Evolutionary conservation across 2,329 filamentous ascomycete genomes (phyloP), one percentile per base, ranked within the genome.

Genomic region (Harringtonia aguacate): DNA sequence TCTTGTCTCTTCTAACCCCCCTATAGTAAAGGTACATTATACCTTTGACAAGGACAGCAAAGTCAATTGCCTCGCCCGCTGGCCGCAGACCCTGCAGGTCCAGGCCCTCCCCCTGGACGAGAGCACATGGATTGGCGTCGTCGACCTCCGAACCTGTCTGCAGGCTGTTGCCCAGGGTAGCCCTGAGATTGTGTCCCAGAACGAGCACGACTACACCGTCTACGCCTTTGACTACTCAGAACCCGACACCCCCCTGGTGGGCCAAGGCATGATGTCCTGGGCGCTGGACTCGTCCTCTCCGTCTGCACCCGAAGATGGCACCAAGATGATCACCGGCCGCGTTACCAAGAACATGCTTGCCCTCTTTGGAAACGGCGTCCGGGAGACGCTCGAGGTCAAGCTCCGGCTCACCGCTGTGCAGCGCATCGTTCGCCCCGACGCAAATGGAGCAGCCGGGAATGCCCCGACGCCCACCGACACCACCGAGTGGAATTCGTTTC

Each of bases 201-300:
- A 48, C 72, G 83, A 65, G 66, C 66, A 77, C 62, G 89, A 98
- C 65, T 98, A 92, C 65, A 92, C 88, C n/a, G 81, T 98, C 45
- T 98, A 98, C 64, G 88, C 90, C 27, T 86, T 87, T 67, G 92
- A 98, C 62, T 97, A 90, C 62, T 95, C 92, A 13, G 92, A 98
- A 64, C 85, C 86, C 51, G 89, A 95, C 58, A 86, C 82, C 17
- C 92, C 94, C 43, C 73, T 97, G 45, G 90, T 95, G 21, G 92
- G 92, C 20, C 90, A 98, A 63, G 92, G 94, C 43, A 86, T 97
- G 80, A 71, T 98, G 18, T 97, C 92, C 31, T 84, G 84, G 75
- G 79, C 82, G 20, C 70, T 97, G 37, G 77, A 58, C 57, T 72
- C 44, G 71, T 7, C 44, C 13, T 4, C 43, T 6, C 31, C 43